Base-by-base conservation (phyloP, 768 basidiomycete species). In the Krasilnikovozyma curviuscula region DNA sequence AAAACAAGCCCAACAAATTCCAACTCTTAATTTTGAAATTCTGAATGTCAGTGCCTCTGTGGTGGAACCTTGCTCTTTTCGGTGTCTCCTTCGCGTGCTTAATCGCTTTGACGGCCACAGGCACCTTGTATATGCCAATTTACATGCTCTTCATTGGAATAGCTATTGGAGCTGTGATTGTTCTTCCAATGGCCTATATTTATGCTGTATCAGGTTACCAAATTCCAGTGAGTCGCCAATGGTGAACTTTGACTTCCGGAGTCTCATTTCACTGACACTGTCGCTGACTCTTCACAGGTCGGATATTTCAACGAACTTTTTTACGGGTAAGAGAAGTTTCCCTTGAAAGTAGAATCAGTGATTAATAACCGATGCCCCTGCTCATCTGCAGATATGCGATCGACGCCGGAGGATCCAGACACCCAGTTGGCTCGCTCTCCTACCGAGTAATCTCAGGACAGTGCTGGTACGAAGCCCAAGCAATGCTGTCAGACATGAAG, bases 251-350 rank as follows among this genome's bases (percentile, higher is more conserved):
- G n/a, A n/a, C n/a, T n/a, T n/a, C n/a, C n/a, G n/a, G n/a, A n/a
- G n/a, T n/a, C n/a, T n/a, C n/a, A n/a, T n/a, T n/a, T n/a, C n/a
- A n/a, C n/a, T n/a, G n/a, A n/a, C n/a, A n/a, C n/a, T n/a, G n/a
- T n/a, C n/a, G n/a, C n/a, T n/a, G n/a, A n/a, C n/a, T n/a, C n/a
- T n/a, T n/a, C n/a, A n/a, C 44, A 31, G 7, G 44, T 44, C 19
- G 44, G 44, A 1, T 44, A 44, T n/a, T 44, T 44, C 40, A 42
- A 42, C 40, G 40, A 42, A 29, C 27, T 42, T n/a, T 24, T 42
- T 7, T 42, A 42, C 16, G 40, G 40, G 7, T 42, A 25, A 23
- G 25, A 27, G 14, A n/a, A 23, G 23, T 14, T 19, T 24, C 21
- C 19, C 12, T 25, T 18, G 21, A 5, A 8, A 7, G 14, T 21